Base-by-base conservation (phyloP, 495 filamentous ascomycete genomes). In the Entonaema liquescens region DNA sequence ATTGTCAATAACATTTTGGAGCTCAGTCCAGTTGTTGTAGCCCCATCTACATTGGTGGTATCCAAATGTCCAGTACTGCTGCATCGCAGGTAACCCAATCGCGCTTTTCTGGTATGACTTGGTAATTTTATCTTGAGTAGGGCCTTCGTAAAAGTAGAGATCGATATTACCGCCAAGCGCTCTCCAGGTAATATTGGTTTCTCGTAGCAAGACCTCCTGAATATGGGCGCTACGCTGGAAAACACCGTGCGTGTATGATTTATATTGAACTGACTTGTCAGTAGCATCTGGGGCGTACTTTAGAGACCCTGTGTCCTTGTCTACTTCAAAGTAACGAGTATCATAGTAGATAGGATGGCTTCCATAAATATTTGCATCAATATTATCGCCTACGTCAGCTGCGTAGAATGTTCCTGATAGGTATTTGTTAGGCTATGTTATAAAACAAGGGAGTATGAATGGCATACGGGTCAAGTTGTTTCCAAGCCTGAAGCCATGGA, bases 21-120 rank as follows among this genome's bases (percentile, higher is more conserved):
- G 81, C 7, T 88, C 86, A 40, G 88, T 89, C 80, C 91, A 89
- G 78, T 94, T 92, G 8, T 82, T 80, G 73, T 95, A 95, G 6
- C 94, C 94, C 78, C 93, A 96, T 67, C 90, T 83, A 75, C 93
- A 97, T 67, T 97, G 90, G 71, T 96, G 92, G 73, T 89, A 92
- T 2, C 94, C 94, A 68, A 96, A 90, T 0, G 89, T 86, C 91
- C 92, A 97, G 78, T 96, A 97, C 59, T 92, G 91, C 77, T 93
- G 91, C 92, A 95, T 93, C 0, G 89, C 89, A 6, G 93, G 90
- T 21, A 90, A 80, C 0, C 91, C 91, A 59, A 90, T 85, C 11
- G 91, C 81, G 86, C 89, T 76, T 26, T 84, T 82, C 50, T 91
- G 85, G 76, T 97, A 97, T 59, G 92, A 83, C 70, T 83, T 84